Conservation (phyloP, 73 alveolate genomes). For the Tetrahymena elliotti region DNA sequence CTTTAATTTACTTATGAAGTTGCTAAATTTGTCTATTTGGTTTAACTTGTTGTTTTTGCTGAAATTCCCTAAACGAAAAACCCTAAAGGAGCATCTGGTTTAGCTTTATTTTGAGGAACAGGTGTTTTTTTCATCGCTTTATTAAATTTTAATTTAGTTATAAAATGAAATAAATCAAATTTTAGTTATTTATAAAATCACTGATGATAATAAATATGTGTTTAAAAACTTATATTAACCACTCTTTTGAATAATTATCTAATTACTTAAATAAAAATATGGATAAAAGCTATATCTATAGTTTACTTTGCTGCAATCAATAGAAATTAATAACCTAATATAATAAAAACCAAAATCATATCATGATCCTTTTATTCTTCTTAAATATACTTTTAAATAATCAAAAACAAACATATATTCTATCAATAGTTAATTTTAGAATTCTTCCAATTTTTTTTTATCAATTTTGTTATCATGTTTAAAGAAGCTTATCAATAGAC, state of each 20-base stretch:
- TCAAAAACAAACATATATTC: too few species aligned
- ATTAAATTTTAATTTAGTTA: background rate
- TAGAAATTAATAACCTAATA: too few species aligned
- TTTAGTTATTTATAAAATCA: background rate
- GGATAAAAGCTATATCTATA: background rate
- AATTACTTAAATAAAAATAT: too few species aligned
- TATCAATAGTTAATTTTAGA: too few species aligned
- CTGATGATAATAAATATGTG: background rate
- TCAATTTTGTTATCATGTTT: too few species aligned
- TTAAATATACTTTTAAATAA: too few species aligned
- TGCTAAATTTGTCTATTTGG: background rate
- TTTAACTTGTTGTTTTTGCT: background rate
- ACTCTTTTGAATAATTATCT: background rate
- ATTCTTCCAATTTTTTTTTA: too few species aligned
- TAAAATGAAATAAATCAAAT: background rate
- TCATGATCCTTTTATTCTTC: too few species aligned
- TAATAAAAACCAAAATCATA: too few species aligned
- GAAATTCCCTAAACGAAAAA: background rate
- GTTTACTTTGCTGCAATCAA: background rate
- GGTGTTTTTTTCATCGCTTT: background rate
- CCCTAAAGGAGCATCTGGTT: background rate
- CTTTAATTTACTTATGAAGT: background rate
- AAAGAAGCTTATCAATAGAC: too few species aligned
- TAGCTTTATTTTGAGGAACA: background rate
- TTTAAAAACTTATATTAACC: background rate